phyloP scores from a whole-genome alignment of 257 asterid species.

The Nyctanthes arbortristis region DNA sequence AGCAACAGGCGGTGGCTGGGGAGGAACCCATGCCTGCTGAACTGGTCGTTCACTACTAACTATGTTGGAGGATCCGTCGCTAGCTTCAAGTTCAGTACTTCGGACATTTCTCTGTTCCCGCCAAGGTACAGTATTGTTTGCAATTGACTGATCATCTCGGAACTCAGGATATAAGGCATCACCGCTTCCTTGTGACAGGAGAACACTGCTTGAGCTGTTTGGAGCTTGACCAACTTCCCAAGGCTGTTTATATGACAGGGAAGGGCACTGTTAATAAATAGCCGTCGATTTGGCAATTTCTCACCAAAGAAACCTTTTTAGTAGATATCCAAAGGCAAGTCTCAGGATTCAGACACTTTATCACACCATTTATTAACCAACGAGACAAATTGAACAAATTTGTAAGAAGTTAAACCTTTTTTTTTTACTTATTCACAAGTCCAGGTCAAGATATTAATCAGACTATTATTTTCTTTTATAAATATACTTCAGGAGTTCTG shows the following conservation, averaged over 20 bases:
- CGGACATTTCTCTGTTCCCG: conserved; percentile 61
- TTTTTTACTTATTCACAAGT: neutral
- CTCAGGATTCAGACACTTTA: neutral
- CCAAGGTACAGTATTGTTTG: conserved; percentile 53
- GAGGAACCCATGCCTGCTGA: conserved; percentile 90
- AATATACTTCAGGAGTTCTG: neutral
- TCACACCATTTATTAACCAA: neutral
- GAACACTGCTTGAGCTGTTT: conserved; percentile 40
- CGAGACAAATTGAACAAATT: neutral
- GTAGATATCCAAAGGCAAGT: neutral
- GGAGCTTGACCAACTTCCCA: conserved; percentile 76
- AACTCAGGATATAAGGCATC: conserved; percentile 30
- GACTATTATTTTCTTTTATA: neutral
- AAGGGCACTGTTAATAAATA: conserved; percentile 16
- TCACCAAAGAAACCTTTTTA: neutral
- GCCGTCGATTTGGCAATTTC: neutral
- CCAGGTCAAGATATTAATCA: neutral
- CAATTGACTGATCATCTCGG: conserved; percentile 51
- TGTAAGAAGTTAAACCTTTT: neutral
- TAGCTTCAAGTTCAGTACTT: conserved; percentile 63
- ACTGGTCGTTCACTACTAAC: conserved; percentile 39
- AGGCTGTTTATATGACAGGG: conserved; percentile 54
- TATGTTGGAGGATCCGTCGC: conserved; percentile 39
- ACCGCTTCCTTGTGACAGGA: conserved; percentile 45
- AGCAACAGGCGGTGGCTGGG: conserved; percentile 91